Conservation (phyloP, 2,329 filamentous ascomycete species). For the Ascochyta lentis region DNA sequence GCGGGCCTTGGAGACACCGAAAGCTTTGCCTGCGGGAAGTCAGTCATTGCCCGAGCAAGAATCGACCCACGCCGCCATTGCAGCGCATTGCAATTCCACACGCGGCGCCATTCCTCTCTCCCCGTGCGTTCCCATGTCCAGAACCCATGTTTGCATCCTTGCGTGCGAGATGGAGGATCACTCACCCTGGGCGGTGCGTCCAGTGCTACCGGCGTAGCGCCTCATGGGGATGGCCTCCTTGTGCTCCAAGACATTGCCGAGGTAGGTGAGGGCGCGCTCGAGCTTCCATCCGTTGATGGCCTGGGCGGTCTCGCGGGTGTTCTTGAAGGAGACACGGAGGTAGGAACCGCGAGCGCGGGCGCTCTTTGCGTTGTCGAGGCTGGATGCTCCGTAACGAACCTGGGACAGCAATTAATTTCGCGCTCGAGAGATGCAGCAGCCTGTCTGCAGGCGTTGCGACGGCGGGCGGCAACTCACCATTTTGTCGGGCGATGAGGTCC, state of each 20-base stretch:
- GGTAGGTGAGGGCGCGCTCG: conserved; percentile 91
- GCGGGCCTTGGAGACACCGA: conserved; percentile 96
- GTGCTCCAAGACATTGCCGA: conserved; percentile 97
- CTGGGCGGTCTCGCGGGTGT: conserved; percentile 99
- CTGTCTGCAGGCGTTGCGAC: conserved; percentile 3
- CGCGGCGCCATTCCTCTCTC: conserved; percentile 8
- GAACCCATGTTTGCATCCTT: neutral
- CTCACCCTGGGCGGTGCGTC: conserved; percentile 97
- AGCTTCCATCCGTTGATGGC: conserved; percentile 99
- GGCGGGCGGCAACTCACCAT: conserved; percentile 47
- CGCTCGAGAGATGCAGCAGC: conserved; percentile 16
- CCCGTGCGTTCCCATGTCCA: neutral
- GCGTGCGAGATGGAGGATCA: conserved; percentile 35
- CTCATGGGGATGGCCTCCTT: conserved; percentile 98
- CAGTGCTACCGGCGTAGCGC: conserved; percentile 94
- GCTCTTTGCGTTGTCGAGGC: conserved; percentile 63
- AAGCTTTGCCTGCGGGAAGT: conserved; percentile 82
- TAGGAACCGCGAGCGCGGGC: conserved; percentile 98
- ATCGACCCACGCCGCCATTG: neutral
- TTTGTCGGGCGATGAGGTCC: conserved; percentile 47
- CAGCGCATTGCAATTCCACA: neutral
- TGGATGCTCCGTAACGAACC: conserved; percentile 49
- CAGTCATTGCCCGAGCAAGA: conserved; percentile 22
- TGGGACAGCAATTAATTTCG: conserved; percentile 38
- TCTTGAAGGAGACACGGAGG: conserved; percentile 99